These are phyloP conservation scores for Urochloa ruziziensis DNA, from an alignment of 176 grass and related monocot species.

Conservation along the genomic window DNA sequence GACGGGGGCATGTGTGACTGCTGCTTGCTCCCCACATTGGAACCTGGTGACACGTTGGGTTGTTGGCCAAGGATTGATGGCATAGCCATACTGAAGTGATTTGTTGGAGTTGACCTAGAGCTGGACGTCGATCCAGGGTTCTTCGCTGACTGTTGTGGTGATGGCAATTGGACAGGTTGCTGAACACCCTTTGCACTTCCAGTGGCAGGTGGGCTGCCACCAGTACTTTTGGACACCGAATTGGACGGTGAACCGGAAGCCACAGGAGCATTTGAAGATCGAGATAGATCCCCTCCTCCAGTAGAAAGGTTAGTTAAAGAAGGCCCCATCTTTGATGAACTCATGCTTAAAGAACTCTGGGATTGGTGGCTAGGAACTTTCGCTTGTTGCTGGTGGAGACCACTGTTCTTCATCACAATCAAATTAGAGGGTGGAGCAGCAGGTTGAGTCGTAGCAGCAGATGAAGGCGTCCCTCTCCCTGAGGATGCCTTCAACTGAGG, in stretches of 20 bases:
- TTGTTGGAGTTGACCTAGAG: constrained; percentile 42
- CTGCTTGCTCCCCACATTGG: constrained; percentile 56
- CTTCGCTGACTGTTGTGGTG: constrained; percentile 63
- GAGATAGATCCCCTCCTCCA: constrained; percentile 56
- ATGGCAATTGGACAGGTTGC: constrained; percentile 30
- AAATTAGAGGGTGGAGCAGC: constrained; percentile 33
- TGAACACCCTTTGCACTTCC: constrained; percentile 57
- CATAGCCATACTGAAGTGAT: constrained; percentile 55
- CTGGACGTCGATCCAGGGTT: constrained; percentile 55
- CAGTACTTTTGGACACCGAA: constrained; percentile 75
- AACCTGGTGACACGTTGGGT: constrained; percentile 38
- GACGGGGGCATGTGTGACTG: constrained; percentile 48
- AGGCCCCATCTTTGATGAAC: constrained; percentile 58
- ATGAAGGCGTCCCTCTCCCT: constrained; percentile 51
- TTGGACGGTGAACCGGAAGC: constrained; percentile 68
- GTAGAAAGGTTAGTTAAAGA: constrained; percentile 51
- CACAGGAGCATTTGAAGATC: constrained; percentile 65
- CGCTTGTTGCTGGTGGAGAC: constrained; percentile 58
- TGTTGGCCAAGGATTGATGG: constrained; percentile 84
- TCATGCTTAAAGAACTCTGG: constrained; percentile 63
- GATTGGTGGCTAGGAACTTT: constrained; percentile 64
- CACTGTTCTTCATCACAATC: constrained; percentile 58
- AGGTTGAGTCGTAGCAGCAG: constrained; percentile 28
- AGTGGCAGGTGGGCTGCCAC: constrained; percentile 64
- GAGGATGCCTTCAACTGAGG: constrained; percentile 68